Conservation (phyloP, 305 asterid species). For the Fraxinus dipetala region DNA sequence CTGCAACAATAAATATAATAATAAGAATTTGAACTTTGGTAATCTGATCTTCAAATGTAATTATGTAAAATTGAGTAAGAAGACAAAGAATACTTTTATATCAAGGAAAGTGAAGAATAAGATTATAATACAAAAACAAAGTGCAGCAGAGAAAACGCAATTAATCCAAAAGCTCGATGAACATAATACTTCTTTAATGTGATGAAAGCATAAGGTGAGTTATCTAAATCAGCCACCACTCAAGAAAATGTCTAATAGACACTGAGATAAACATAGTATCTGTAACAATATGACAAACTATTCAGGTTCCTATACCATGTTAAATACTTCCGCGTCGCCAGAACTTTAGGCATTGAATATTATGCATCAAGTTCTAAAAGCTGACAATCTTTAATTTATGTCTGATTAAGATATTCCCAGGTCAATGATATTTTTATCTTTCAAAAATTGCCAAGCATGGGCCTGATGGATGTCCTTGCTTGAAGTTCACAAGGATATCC, state of each 20-base stretch:
- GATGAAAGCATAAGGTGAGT: background rate
- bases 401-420: background rate
- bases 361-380: background rate
- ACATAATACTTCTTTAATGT: slow-evolving; percentile 6
- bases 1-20: slow-evolving; percentile 50
- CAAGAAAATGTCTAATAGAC: slow-evolving; percentile 5
- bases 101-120: slow-evolving; percentile 8
- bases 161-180: background rate
- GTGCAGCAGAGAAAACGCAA: slow-evolving; percentile 15
- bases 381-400: background rate
- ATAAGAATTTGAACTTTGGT: slow-evolving; percentile 13
- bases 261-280: background rate
- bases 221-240: background rate
- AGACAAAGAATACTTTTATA: background rate
- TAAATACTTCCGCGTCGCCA: background rate
- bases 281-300: background rate
- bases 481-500: background rate
- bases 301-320: background rate
- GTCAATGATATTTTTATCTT: background rate
- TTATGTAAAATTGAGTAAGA: background rate
- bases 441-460: background rate
- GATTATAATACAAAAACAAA: slow-evolving; percentile 7
- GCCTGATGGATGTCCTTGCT: background rate
- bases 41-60: slow-evolving; percentile 6
- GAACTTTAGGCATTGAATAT: background rate